These are phyloP conservation scores for Arthrobotrys musiformis DNA, from an alignment of 2,329 filamentous ascomycete genomes.

Conservation along the genomic window DNA sequence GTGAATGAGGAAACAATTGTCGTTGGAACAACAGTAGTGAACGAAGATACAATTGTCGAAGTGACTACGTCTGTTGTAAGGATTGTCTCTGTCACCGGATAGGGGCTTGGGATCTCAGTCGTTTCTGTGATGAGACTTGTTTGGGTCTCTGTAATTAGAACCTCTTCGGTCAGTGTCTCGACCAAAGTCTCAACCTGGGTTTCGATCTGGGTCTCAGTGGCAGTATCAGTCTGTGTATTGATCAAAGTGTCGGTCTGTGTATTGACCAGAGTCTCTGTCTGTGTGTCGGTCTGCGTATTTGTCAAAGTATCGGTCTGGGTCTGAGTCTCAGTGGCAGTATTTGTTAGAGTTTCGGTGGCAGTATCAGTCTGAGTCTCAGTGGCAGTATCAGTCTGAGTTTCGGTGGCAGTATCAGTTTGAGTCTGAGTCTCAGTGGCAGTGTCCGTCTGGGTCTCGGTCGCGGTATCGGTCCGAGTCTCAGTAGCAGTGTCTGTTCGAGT, in stretches of 20 bases:
- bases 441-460: constrained; percentile 4
- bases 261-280: not conserved
- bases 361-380: constrained; percentile 14
- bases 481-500: not conserved
- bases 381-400: not conserved
- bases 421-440: constrained; percentile 15
- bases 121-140: constrained; percentile 46
- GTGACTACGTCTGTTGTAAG: constrained; percentile 40
- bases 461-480: not conserved
- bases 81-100: constrained; percentile 43
- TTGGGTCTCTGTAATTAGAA: constrained; percentile 32
- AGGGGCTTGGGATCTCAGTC: constrained; percentile 38
- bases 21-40: constrained; percentile 39
- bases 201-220: constrained; percentile 24
- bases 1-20: constrained; percentile 52
- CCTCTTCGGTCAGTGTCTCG: constrained; percentile 8
- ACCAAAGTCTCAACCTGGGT: not conserved
- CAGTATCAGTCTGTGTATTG: constrained; percentile 16
- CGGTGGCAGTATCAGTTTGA: constrained; percentile 7
- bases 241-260: no score
- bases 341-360: not conserved
- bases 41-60: constrained; percentile 27
- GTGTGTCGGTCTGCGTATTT: constrained; percentile 8
- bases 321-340: constrained; percentile 2
- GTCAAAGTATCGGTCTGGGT: constrained; percentile 9